Evolutionary conservation across 176 grass and related monocot genomes (phyloP), one percentile per base, ranked within the genome.

Genomic region (Triticum dicoccoides): DNA sequence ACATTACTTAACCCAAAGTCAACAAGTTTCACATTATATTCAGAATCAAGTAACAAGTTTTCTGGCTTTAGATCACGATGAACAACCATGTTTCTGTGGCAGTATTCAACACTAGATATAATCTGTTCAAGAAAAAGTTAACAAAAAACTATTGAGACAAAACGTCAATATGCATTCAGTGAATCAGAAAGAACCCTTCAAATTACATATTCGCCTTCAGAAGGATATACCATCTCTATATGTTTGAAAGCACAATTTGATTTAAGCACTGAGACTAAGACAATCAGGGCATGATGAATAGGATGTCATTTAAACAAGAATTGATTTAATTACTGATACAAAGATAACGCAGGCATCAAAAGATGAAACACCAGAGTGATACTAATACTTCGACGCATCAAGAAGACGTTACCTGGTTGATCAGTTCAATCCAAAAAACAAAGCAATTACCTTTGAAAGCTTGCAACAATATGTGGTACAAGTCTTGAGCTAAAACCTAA

Each of bases 1-100:
- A 98, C 90, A 86, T 98, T 98, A 78, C 97, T 98, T 56, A 98
- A 92, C 38, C 97, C 97, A 90, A 98, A 98, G 80, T 98, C 94
- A 30, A 90, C 94, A 86, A 98, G 88, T 80, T 98, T 98, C 38
- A 96, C 90, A 91, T 94, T 98, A 81, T 88, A 88, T 70, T 94
- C 96, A 33, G 97, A 98, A 91, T 98, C 94, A 54, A 98, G 82
- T 80, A 99, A 85, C 67, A 98, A 49, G 79, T 98, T 98, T 83
- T 98, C 94, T 61, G 89, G 97, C 83, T 96, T 96, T 33, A 98
- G 88, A 89, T 98, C 97, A 75, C 90, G 90, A 91, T 98, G 97
- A 61, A 94, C 97, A 17, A 96, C 89, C 97, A 94, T 99, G 80
- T 96, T 99, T 89, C 94, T 96, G 58, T 99, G 94, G 75, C 94